Evolutionary conservation across 2,329 filamentous ascomycete genomes (phyloP).

Genomic region (Lachnellula suecica): DNA sequence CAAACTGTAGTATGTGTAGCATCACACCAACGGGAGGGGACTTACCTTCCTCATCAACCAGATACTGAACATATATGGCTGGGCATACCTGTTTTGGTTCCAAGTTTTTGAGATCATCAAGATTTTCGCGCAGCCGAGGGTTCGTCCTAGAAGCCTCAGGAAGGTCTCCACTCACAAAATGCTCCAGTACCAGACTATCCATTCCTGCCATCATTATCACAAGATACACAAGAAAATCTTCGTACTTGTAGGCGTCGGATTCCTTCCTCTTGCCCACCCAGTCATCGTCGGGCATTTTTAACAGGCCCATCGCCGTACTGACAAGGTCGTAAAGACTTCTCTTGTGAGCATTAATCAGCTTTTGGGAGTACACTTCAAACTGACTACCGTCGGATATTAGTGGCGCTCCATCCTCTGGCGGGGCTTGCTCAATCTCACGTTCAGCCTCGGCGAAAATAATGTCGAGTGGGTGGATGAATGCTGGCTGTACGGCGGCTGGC

Average conservation of each 20-base stretch:
- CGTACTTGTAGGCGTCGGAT: background rate
- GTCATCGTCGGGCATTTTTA: background rate
- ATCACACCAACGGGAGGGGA: background rate
- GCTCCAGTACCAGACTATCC: background rate
- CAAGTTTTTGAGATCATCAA: background rate
- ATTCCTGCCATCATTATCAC: background rate
- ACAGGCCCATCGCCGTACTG: background rate
- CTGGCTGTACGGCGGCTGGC: too few relatives aligned
- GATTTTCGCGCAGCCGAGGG: background rate
- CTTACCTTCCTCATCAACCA: background rate
- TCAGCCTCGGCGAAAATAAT: too few relatives aligned
- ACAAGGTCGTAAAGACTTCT: background rate
- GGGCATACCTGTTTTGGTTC: background rate
- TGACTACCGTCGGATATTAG: too few relatives aligned
- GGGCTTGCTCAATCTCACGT: too few relatives aligned
- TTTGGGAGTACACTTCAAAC: too few relatives aligned
- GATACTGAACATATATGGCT: background rate
- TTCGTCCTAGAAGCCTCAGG: background rate
- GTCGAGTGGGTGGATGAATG: too few relatives aligned
- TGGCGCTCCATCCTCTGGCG: too few relatives aligned
- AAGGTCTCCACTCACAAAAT: background rate
- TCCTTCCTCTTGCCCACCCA: background rate
- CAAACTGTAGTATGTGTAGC: background rate
- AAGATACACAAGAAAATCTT: background rate
- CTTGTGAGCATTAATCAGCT: too few relatives aligned